A percentile compares a stretch with the other conserved stretches of the same genome.
These are phyloP conservation scores for Pelargonium myrrhifolium DNA, from an alignment of 441 rosid genomes.

Conservation along the genomic window DNA sequence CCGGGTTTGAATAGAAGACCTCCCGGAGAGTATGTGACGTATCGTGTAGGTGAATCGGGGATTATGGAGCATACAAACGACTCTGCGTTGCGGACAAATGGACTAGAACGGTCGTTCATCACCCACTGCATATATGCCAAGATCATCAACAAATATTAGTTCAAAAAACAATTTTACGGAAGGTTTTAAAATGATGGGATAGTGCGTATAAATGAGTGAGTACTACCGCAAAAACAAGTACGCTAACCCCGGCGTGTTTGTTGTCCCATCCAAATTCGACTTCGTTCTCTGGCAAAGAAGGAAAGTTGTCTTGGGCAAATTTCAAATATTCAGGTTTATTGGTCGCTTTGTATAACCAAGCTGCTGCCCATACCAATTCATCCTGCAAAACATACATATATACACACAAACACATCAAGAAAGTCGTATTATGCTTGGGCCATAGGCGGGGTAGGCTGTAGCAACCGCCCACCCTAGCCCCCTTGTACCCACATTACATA, in stretches of 20 bases:
- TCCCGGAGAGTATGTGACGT: constrained; percentile 9
- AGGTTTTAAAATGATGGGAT: too few species aligned
- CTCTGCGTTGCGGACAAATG: constrained; percentile 2
- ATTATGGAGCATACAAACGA: constrained; percentile 11
- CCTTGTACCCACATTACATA: too few species aligned
- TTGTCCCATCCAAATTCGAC: constrained; percentile 12
- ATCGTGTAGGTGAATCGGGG: constrained; percentile 13
- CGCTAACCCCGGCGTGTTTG: constrained; percentile 10
- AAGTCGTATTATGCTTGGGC: too few species aligned
- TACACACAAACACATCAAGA: not conserved
- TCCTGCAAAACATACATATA: constrained; percentile 3
- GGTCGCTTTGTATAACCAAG: constrained; percentile 16
- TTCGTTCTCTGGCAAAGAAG: not conserved
- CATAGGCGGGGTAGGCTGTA: too few species aligned
- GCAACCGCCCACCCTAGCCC: too few species aligned
- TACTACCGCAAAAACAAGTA: constrained; percentile 15
- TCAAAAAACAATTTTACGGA: too few species aligned
- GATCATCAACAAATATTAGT: not conserved
- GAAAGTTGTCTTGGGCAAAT: not conserved
- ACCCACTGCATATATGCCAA: not conserved
- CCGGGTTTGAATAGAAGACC: constrained; percentile 3
- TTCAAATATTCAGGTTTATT: not conserved
- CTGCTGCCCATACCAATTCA: constrained; percentile 16
- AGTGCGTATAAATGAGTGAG: not conserved
- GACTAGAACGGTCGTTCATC: not conserved